phyloP scores from a whole-genome alignment of 768 basidiomycete species.

The Pulveroboletus sp. region DNA sequence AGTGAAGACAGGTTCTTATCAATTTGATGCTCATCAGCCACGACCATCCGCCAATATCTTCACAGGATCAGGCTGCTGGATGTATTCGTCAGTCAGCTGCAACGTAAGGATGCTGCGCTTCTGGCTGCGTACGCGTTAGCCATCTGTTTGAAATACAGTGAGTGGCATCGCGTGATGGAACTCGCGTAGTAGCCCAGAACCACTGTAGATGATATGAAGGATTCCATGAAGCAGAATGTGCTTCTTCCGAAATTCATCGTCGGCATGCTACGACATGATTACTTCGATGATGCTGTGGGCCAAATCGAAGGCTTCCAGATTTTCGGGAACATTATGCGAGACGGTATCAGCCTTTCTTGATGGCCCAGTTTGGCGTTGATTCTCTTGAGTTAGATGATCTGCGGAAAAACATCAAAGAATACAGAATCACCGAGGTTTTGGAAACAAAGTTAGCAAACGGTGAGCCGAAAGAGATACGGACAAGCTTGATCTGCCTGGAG shows the following conservation, averaged over 20 bases:
- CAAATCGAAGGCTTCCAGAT: slow-evolving; percentile 24
- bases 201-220: slow-evolving; percentile 11
- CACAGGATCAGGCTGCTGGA: slow-evolving; percentile 1
- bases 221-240: slow-evolving; percentile 1
- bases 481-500: slow-evolving; percentile 22
- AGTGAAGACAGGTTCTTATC: slow-evolving; percentile 1
- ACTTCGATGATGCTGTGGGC: slow-evolving; percentile 25
- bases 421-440: slow-evolving; percentile 18
- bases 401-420: slow-evolving; percentile 9
- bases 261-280: slow-evolving; percentile 21
- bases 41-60: slow-evolving; percentile 4
- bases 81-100: slow-evolving; percentile 15
- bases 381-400: slow-evolving; percentile 7
- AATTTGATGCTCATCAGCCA: slow-evolving; percentile 10
- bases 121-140: slow-evolving; percentile 19
- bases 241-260: slow-evolving; percentile 16
- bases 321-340: slow-evolving; percentile 18
- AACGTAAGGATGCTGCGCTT: slow-evolving; percentile 11
- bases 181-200: background rate
- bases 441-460: slow-evolving; percentile 15
- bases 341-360: slow-evolving; percentile 8
- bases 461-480: slow-evolving; percentile 14
- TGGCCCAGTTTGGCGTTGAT: background rate
- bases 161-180: background rate
- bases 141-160: slow-evolving; percentile 15